These are phyloP conservation scores for Ogataea pignaliae DNA, from an alignment of 805 yeast species.

Conservation along the genomic window DNA sequence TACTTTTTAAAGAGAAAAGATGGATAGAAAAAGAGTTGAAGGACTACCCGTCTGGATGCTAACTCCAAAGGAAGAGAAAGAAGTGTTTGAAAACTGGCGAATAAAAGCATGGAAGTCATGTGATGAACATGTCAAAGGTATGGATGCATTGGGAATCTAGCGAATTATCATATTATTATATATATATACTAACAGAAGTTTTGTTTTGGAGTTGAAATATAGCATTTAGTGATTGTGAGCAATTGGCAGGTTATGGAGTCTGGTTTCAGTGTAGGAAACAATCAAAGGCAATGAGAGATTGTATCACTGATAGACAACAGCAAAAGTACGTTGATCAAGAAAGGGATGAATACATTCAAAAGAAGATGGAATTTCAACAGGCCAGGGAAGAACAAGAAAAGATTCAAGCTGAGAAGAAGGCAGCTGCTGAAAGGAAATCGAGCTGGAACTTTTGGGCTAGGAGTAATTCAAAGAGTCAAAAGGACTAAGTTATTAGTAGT, in stretches of 20 bases:
- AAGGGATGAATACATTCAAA: slow-evolving; percentile 57
- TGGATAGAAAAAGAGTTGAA: slow-evolving; percentile 27
- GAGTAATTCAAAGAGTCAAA: no score
- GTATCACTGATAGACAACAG: slow-evolving; percentile 58
- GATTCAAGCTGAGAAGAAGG: slow-evolving; percentile 1
- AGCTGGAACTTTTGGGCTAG: slow-evolving; percentile 11
- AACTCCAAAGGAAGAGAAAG: slow-evolving; percentile 72
- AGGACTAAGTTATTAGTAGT: no score
- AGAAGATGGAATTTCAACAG: slow-evolving; percentile 43
- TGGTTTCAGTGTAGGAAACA: slow-evolving; percentile 62
- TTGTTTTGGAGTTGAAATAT: neutral
- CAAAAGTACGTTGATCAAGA: slow-evolving; percentile 65
- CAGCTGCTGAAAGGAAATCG: neutral
- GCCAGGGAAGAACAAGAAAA: slow-evolving; percentile 8
- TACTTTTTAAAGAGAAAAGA: no score
- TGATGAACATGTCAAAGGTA: slow-evolving; percentile 61
- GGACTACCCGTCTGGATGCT: slow-evolving; percentile 70
- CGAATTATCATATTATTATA: no score
- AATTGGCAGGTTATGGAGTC: slow-evolving; percentile 56
- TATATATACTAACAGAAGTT: neutral
- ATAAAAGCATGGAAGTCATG: slow-evolving; percentile 60
- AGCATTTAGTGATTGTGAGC: slow-evolving; percentile 65
- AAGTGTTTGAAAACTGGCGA: slow-evolving; percentile 68
- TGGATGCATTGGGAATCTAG: no score
- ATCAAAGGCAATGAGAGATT: slow-evolving; percentile 54